Conservation (phyloP, 345 rosid genomes). For the Hibiscus mutabilis region DNA sequence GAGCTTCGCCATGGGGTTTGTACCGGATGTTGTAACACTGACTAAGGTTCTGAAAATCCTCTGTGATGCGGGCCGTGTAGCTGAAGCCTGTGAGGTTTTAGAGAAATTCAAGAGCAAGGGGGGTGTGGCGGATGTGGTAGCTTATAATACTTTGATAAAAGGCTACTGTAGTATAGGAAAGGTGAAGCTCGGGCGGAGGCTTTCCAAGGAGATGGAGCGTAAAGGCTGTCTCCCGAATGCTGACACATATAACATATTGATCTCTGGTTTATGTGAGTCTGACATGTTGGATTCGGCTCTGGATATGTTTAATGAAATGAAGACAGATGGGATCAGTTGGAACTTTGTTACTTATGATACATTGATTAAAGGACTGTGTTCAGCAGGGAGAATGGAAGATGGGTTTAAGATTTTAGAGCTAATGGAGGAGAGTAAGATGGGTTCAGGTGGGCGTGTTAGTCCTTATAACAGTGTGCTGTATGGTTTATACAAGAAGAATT, state of each 20-base stretch:
- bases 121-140: conserved; percentile 55
- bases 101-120: conserved; percentile 70
- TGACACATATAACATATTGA: conserved; percentile 59
- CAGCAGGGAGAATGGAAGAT: conserved; percentile 42
- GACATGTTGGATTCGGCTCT: conserved; percentile 60
- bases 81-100: conserved; percentile 58
- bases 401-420: conserved; percentile 31
- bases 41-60: conserved; percentile 66
- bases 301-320: conserved; percentile 68
- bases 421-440: conserved; percentile 51
- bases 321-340: conserved; percentile 61
- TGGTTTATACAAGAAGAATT: neutral
- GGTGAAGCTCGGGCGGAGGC: conserved; percentile 43
- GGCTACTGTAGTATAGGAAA: conserved; percentile 65
- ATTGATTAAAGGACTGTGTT: conserved; percentile 49
- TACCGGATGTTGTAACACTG: conserved; percentile 60
- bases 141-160: conserved; percentile 60
- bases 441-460: conserved; percentile 1
- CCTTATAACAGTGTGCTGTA: conserved; percentile 1
- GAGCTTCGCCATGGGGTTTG: conserved; percentile 52
- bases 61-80: conserved; percentile 55
- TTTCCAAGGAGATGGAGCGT: conserved; percentile 70
- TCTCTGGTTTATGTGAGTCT: conserved; percentile 49
- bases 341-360: conserved; percentile 52
- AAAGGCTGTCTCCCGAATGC: conserved; percentile 74